Evolutionary conservation across 2,329 filamentous ascomycete genomes (phyloP).

Genomic region (Trichophyton rubrum): DNA sequence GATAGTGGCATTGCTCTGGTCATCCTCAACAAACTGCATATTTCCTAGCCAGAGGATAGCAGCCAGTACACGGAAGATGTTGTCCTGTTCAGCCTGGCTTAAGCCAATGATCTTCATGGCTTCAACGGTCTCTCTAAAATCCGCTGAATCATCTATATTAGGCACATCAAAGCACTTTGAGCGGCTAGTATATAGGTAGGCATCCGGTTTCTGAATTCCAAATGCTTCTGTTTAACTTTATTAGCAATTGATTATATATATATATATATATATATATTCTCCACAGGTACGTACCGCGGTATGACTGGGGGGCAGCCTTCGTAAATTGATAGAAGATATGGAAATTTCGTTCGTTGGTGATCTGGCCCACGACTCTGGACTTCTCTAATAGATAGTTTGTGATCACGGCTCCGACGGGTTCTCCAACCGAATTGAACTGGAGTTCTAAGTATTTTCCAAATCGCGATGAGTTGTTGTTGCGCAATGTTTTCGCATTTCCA

Average conservation of each 20-base stretch:
- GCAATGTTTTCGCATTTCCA: conserved; percentile 91
- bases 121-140: conserved; percentile 79
- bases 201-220: conserved; percentile 80
- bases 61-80: conserved; percentile 90
- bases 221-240: conserved; percentile 49
- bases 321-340: conserved; percentile 99
- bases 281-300: conserved; percentile 43
- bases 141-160: conserved; percentile 81
- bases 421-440: conserved; percentile 82
- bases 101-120: conserved; percentile 94
- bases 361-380: conserved; percentile 87
- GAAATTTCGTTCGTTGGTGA: conserved; percentile 90
- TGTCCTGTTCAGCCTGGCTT: conserved; percentile 76
- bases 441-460: conserved; percentile 98
- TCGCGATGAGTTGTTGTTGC: conserved; percentile 97
- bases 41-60: conserved; percentile 92
- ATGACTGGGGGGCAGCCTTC: conserved; percentile 78
- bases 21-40: conserved; percentile 78
- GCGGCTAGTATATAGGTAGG: conserved; percentile 84
- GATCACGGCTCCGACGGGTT: conserved; percentile 92
- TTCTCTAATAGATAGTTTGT: conserved; percentile 97
- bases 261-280: background rate
- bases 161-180: conserved; percentile 92
- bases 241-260: conserved; percentile 8
- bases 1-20: conserved; percentile 76